phyloP scores from a whole-genome alignment of 257 asterid genomes.

The Gentiana straminea region DNA sequence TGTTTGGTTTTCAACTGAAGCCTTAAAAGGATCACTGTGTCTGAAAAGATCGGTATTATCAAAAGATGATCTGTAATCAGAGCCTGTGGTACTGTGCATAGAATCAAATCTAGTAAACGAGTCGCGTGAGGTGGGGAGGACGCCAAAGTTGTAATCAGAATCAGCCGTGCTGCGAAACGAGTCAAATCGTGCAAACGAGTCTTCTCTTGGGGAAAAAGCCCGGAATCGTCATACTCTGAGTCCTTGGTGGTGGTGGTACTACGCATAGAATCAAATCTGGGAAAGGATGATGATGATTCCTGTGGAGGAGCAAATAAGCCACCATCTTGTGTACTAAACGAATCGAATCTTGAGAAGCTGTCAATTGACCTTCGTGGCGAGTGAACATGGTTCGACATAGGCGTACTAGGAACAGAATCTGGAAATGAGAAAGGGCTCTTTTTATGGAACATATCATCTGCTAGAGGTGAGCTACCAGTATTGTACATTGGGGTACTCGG shows the following conservation, averaged over 20 bases:
- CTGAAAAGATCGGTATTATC: slow-evolving; percentile 82
- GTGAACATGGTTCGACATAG: slow-evolving; percentile 49
- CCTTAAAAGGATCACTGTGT: slow-evolving; percentile 50
- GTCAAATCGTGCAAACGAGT: slow-evolving; percentile 53
- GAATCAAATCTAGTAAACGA: slow-evolving; percentile 24
- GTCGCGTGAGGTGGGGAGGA: slow-evolving; percentile 26
- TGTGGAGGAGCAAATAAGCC: slow-evolving; percentile 39
- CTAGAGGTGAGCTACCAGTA: slow-evolving; percentile 14
- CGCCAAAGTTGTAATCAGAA: slow-evolving; percentile 55
- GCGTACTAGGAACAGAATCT: slow-evolving; percentile 85
- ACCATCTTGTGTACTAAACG: slow-evolving; percentile 39
- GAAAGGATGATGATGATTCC: slow-evolving; percentile 12
- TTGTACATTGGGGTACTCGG: slow-evolving; percentile 24
- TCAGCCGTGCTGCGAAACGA: slow-evolving; percentile 83
- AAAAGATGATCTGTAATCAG: slow-evolving; percentile 59
- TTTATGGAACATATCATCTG: slow-evolving; percentile 42
- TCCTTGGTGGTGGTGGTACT: slow-evolving; percentile 34
- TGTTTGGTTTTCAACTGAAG: slow-evolving; percentile 53
- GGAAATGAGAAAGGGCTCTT: slow-evolving; percentile 45
- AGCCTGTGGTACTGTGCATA: slow-evolving; percentile 33
- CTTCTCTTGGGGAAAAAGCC: slow-evolving; percentile 36
- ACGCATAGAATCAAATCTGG: slow-evolving; percentile 74
- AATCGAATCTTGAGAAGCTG: slow-evolving; percentile 69
- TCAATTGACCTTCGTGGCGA: slow-evolving; percentile 51
- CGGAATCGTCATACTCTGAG: slow-evolving; percentile 67